Percentiles rank a stretch among this genome's conserved stretches.
These are phyloP conservation scores for Pseudocercospora eumusae DNA, from an alignment of 2,329 filamentous ascomycete genomes.

Conservation along the genomic window DNA sequence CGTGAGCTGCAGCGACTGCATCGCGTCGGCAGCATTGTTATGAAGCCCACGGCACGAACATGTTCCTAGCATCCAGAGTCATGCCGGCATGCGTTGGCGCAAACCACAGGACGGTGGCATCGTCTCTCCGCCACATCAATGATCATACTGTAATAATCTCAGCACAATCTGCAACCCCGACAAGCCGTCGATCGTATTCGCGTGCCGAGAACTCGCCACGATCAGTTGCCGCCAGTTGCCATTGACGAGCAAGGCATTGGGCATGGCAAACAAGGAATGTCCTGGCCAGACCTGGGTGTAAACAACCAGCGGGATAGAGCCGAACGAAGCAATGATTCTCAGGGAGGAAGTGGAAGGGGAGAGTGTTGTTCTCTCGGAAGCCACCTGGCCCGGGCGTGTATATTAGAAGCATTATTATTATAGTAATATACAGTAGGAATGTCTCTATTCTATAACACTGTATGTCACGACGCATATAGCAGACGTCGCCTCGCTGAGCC, in stretches of 20 bases:
- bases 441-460: no score
- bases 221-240: slow-evolving; percentile 22
- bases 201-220: slow-evolving; percentile 26
- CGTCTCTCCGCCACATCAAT: slow-evolving; percentile 19
- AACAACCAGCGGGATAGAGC: slow-evolving; percentile 16
- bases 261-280: slow-evolving; percentile 21
- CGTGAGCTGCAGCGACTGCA: slow-evolving; percentile 18
- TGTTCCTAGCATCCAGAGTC: slow-evolving; percentile 19
- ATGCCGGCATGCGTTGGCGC: slow-evolving; percentile 25
- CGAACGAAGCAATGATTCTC: slow-evolving; percentile 3
- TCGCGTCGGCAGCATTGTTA: slow-evolving; percentile 14
- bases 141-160: no score
- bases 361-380: background rate
- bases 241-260: slow-evolving; percentile 9
- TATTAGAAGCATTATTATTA: background rate
- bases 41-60: slow-evolving; percentile 18
- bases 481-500: slow-evolving; percentile 17
- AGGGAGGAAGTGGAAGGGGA: background rate
- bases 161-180: slow-evolving; percentile 26
- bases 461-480: slow-evolving; percentile 19
- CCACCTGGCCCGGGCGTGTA: background rate
- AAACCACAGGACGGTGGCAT: slow-evolving; percentile 20
- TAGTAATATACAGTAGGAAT: no score
- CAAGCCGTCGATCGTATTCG: slow-evolving; percentile 25
- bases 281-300: slow-evolving; percentile 15